Evolutionary conservation across 2,329 filamentous ascomycete species (phyloP).

Genomic region (Rutstroemia sydowiana): DNA sequence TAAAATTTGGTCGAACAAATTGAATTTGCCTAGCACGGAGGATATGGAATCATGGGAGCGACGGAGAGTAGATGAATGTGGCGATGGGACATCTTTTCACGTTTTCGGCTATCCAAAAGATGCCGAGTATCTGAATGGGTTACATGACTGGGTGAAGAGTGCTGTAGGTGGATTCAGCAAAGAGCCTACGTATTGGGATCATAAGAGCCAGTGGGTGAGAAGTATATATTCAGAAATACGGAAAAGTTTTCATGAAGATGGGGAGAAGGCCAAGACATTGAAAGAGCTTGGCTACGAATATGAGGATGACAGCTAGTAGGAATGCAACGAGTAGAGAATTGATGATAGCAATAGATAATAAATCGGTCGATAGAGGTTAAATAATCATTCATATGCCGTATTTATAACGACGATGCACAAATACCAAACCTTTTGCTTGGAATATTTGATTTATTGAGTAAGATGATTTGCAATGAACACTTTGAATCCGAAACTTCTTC

Average conservation of each 20-base stretch:
- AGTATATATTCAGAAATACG: conserved; percentile 62
- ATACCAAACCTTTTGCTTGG: too few species aligned
- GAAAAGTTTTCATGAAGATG: conserved; percentile 60
- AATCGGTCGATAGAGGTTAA: neutral
- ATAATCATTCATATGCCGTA: too few species aligned
- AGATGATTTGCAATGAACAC: too few species aligned
- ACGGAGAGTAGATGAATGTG: conserved; percentile 32
- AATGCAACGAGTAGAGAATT: neutral
- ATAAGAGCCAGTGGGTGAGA: conserved; percentile 65
- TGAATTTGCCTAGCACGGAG: conserved; percentile 52
- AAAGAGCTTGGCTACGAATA: conserved; percentile 66
- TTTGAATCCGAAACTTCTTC: too few species aligned
- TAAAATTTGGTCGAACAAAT: conserved; percentile 65
- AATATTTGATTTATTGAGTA: too few species aligned
- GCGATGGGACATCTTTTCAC: conserved; percentile 40
- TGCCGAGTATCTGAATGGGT: conserved; percentile 60
- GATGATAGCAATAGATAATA: neutral
- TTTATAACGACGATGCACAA: too few species aligned
- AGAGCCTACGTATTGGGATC: conserved; percentile 62
- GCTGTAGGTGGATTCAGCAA: conserved; percentile 46
- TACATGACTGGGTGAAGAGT: conserved; percentile 58
- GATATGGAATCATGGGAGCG: conserved; percentile 68
- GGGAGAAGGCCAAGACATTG: conserved; percentile 56
- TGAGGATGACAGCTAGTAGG: conserved; percentile 2
- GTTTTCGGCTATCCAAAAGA: conserved; percentile 50